Evolutionary conservation across 1,284 basidiomycete genomes (phyloP).

Genomic region (Dichomitus squalens): DNA sequence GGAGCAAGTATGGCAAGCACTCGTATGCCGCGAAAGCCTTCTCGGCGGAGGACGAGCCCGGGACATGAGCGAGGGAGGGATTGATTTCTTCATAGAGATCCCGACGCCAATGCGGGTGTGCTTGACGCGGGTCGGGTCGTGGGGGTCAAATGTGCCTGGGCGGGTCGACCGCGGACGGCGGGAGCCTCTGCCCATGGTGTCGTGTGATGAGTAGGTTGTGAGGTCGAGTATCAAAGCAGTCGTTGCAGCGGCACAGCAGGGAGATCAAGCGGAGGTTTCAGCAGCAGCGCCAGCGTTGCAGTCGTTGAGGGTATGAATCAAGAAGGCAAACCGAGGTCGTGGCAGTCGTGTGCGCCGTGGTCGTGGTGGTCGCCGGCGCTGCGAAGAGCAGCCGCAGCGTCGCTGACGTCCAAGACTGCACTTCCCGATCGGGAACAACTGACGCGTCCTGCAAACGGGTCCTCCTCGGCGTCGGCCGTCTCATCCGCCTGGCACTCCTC

Average conservation of each 20-base stretch:
- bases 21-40: constrained; percentile 50
- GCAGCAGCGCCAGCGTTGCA: neutral
- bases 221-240: neutral
- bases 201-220: too few relatives aligned
- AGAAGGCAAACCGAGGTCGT: neutral
- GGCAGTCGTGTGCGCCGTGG: neutral
- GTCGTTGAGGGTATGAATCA: neutral
- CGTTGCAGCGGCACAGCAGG: neutral
- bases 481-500: too few relatives aligned
- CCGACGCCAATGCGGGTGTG: constrained; percentile 69
- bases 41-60: constrained; percentile 47
- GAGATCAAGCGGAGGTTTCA: neutral
- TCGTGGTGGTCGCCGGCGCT: too few relatives aligned
- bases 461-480: too few relatives aligned
- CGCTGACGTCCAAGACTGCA: neutral
- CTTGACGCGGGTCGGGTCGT: constrained; percentile 52
- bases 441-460: constrained; percentile 25
- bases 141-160: constrained; percentile 56
- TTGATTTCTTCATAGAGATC: constrained; percentile 68
- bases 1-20: constrained; percentile 62
- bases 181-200: neutral
- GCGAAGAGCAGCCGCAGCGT: too few relatives aligned
- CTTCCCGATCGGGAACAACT: constrained; percentile 13
- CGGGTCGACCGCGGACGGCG: constrained; percentile 15
- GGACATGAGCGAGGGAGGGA: constrained; percentile 40